Percentiles rank a stretch among this genome's conserved stretches.
Evolutionary conservation across 306 rosid species (phyloP).

Genomic region (Arachis hypogaea): DNA sequence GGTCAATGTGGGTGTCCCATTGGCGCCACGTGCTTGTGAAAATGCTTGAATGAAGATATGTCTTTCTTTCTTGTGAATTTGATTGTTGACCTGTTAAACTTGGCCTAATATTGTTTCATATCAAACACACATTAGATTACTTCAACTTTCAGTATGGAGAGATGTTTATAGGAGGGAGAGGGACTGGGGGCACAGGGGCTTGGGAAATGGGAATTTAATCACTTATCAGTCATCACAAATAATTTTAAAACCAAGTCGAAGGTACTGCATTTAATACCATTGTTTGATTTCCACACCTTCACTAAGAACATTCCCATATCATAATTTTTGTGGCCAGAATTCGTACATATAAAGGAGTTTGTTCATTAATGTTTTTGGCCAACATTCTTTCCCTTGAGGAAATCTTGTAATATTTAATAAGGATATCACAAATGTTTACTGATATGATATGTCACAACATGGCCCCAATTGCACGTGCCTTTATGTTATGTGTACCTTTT

Average conservation of each 20-base stretch:
- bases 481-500: conserved; percentile 41
- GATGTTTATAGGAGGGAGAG: conserved; percentile 22
- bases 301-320: conserved; percentile 43
- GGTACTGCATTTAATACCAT: conserved; percentile 25
- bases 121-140: not conserved
- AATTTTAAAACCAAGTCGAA: conserved; percentile 28
- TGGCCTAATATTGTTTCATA: too few species aligned
- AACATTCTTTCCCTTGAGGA: conserved; percentile 44
- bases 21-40: conserved; percentile 16
- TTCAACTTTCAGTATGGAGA: conserved; percentile 5
- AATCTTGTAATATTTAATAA: conserved; percentile 37
- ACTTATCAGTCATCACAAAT: not conserved
- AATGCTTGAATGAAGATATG: conserved; percentile 22
- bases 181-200: not conserved
- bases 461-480: conserved; percentile 52
- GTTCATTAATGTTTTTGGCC: conserved; percentile 44
- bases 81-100: too few species aligned
- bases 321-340: conserved; percentile 41
- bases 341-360: conserved; percentile 39
- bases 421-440: conserved; percentile 42
- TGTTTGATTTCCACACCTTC: conserved; percentile 33
- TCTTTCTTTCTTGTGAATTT: not conserved
- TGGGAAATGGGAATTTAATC: conserved; percentile 8
- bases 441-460: conserved; percentile 42
- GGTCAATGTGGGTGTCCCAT: not conserved